Evolutionary conservation across 306 rosid species (phyloP), one percentile per base, ranked within the genome.

Genomic region (Acacia confusa): DNA sequence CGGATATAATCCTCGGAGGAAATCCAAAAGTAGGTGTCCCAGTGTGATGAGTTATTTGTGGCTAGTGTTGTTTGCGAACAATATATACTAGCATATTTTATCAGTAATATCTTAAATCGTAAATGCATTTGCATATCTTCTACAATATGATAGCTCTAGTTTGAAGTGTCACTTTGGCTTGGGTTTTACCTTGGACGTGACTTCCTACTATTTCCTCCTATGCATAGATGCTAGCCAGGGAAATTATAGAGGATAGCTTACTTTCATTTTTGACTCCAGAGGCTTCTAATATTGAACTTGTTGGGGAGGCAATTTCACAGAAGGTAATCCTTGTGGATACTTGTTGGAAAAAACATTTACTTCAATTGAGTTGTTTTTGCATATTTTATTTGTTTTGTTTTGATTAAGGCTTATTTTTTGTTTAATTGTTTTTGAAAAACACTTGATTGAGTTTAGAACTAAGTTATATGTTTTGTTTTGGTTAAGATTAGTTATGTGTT

Each of bases 1-100:
- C 98, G 64, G 98, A 93, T 87, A 95, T 95, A 89, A 95, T 95
- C 86, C 91, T 95, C 25, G 99, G 98, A 79, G 99, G 99, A 86
- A 95, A 95, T 92, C 99, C 99, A 69, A 93, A 93, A 86, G 99
- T 93, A 89, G 78, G 89, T 88, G 12, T 72, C 28, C 86, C 72
- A 70, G 71, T 70, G 78, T 50, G 70, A 78, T 76, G 70, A 27
- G 64, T 84, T 79, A 28, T 75, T 73, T 84, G 32, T 74, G 75
- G 63, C 71, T 57, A 70, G 25, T 71, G 64, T 74, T 80, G 76
- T 66, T 20, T 44, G 36, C 13, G 38, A 71, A 79, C 38, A 64
- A 79, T 74, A 27, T 71, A 70, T 70, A 74, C 40, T 58, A 16
- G n/a, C 70, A 45, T 64, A 22, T 52, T 77, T 25, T 55, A 9